Evolutionary conservation across 495 filamentous ascomycete species (phyloP).

Genomic region (Podospora pseudoanserina): DNA sequence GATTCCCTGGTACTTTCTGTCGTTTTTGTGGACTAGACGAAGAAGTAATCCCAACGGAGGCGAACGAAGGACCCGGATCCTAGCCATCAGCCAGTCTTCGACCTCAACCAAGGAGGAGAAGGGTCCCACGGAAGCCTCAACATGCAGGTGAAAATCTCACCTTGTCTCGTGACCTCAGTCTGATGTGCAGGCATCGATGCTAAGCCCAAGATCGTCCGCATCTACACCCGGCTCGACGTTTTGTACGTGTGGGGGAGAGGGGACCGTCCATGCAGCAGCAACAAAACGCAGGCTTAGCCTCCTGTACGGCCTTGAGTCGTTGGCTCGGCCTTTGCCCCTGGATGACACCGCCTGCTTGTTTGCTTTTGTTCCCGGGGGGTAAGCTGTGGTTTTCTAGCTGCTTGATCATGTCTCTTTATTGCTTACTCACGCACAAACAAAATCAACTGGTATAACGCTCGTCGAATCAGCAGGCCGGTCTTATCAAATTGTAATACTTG

Average conservation of each 20-base stretch:
- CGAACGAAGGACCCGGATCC: not conserved
- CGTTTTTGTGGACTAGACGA: too few species aligned
- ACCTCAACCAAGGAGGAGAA: not conserved
- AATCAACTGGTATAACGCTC: not conserved
- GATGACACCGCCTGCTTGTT: not conserved
- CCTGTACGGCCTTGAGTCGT: not conserved
- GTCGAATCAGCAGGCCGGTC: not conserved
- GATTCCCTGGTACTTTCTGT: too few species aligned
- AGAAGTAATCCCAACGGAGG: not conserved
- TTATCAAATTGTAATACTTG: not conserved
- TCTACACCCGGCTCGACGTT: not conserved
- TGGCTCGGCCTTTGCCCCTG: not conserved
- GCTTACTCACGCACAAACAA: not conserved
- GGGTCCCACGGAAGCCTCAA: not conserved
- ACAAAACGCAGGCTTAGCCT: not conserved
- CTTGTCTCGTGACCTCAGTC: not conserved
- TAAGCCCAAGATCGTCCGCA: not conserved
- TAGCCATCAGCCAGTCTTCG: not conserved
- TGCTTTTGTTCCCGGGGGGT: not conserved
- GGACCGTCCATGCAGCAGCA: not conserved
- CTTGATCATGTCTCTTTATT: not conserved
- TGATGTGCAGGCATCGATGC: not conserved
- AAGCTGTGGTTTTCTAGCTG: not conserved
- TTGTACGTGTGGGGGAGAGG: not conserved
- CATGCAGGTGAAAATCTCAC: not conserved